These are phyloP conservation scores for Friedmanniomyces simplex DNA, from an alignment of 495 filamentous ascomycete species.

Conservation along the genomic window DNA sequence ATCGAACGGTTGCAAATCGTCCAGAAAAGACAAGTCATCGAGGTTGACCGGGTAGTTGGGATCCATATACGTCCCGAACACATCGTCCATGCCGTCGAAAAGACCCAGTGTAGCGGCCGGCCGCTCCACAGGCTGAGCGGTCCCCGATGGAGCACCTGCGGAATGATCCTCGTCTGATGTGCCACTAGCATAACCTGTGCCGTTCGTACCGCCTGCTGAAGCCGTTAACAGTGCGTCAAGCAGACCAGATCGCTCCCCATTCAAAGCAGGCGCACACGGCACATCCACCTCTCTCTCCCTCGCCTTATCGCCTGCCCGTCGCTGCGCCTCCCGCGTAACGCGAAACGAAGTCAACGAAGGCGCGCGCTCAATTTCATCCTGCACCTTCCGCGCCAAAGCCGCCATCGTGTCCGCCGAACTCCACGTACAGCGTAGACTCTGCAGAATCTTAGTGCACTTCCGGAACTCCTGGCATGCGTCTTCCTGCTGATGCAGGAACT, in stretches of 20 bases:
- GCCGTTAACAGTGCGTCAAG: background rate
- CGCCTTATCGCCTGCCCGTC: background rate
- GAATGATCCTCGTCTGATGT: background rate
- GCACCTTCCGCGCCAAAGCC: slow-evolving; percentile 17
- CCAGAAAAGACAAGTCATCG: slow-evolving; percentile 17
- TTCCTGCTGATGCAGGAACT: slow-evolving; percentile 49
- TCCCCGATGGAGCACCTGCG: background rate
- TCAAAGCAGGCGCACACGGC: background rate
- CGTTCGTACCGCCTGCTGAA: background rate
- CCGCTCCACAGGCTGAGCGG: background rate
- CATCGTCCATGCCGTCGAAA: slow-evolving; percentile 21
- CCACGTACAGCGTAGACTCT: slow-evolving; percentile 47
- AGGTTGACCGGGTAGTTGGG: slow-evolving; percentile 21
- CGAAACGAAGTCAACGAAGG: slow-evolving; percentile 9
- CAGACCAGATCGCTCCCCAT: background rate
- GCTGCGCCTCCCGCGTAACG: slow-evolving; percentile 2
- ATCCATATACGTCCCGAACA: slow-evolving; percentile 19
- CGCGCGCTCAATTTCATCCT: slow-evolving; percentile 14
- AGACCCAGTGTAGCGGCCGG: background rate
- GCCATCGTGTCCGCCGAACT: slow-evolving; percentile 54
- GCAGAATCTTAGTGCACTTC: slow-evolving; percentile 46
- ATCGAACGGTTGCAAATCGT: slow-evolving; percentile 16
- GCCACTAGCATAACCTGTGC: background rate
- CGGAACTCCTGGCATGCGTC: slow-evolving; percentile 52
- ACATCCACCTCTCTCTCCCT: background rate